Conservation (phyloP, 108 stramenopile genomes). For the Cyclostephanos invisitatus region DNA sequence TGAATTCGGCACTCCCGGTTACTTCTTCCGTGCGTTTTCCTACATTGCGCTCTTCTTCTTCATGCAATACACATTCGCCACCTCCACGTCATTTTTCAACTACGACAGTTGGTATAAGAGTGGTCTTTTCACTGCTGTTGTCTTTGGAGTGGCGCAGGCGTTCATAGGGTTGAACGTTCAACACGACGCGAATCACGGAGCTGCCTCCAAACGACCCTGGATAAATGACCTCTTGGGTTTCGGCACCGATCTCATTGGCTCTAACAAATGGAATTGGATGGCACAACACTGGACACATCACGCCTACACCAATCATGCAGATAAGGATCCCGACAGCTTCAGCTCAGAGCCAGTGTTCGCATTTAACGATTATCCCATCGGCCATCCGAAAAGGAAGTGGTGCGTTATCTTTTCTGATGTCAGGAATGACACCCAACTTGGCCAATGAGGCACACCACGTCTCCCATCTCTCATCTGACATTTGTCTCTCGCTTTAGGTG, state of each 20-base stretch:
- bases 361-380: conserved; percentile 85
- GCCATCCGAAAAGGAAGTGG: conserved; percentile 67
- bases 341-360: conserved; percentile 86
- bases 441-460: not conserved
- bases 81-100: conserved; percentile 46
- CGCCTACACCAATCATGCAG: conserved; percentile 81
- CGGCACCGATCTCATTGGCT: conserved; percentile 89
- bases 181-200: conserved; percentile 97
- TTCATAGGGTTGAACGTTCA: conserved; percentile 92
- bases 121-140: conserved; percentile 61
- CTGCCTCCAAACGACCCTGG: conserved; percentile 77
- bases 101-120: conserved; percentile 29
- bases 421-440: not conserved
- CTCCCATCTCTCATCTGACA: not conserved
- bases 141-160: conserved; percentile 77
- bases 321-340: conserved; percentile 83
- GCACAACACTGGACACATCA: conserved; percentile 92
- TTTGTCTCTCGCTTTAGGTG: not conserved
- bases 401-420: not conserved
- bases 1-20: conserved; percentile 88
- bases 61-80: conserved; percentile 64
- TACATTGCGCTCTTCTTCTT: conserved; percentile 74
- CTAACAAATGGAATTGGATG: conserved; percentile 89
- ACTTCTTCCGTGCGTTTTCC: conserved; percentile 65
- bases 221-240: conserved; percentile 85